Percentiles rank a stretch among this genome's conserved stretches.
Conservation (phyloP, 495 filamentous ascomycete genomes). For the Hyaloscypha variabilis region DNA sequence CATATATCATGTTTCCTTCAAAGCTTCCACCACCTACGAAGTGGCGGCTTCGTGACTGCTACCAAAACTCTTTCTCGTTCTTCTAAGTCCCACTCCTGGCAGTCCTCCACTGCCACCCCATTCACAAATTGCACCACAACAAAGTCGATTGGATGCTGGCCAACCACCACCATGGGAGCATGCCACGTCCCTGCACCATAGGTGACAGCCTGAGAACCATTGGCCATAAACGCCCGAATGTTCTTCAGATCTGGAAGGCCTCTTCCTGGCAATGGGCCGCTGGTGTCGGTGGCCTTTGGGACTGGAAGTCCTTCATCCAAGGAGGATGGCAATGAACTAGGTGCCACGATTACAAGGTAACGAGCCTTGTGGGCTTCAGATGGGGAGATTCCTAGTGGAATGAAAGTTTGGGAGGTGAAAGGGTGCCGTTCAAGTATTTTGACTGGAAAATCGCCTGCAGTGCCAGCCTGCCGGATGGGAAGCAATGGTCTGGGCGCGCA, state of each 20-base stretch:
- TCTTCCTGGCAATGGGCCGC: conserved; percentile 42
- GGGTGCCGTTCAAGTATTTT: conserved; percentile 89
- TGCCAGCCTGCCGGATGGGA: conserved; percentile 3
- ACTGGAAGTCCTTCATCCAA: conserved; percentile 38
- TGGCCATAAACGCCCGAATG: conserved; percentile 77
- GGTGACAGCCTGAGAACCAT: conserved; percentile 82
- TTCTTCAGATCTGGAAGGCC: conserved; percentile 76
- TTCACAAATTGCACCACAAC: conserved; percentile 89
- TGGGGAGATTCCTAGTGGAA: conserved; percentile 66
- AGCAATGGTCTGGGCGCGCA: conserved; percentile 66
- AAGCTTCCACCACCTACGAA: conserved; percentile 14
- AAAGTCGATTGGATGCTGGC: conserved; percentile 70
- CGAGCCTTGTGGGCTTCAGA: conserved; percentile 38
- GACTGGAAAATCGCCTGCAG: conserved; percentile 59
- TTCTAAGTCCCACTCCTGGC: conserved; percentile 68
- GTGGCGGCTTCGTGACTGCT: conserved; percentile 15
- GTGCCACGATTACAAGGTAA: conserved; percentile 92
- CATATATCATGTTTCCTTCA: conserved; percentile 8
- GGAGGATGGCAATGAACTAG: conserved; percentile 53
- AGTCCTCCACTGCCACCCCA: conserved; percentile 83
- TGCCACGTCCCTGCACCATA: conserved; percentile 93
- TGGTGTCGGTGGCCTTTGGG: conserved; percentile 23
- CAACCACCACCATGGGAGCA: conserved; percentile 93
- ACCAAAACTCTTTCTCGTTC: conserved; percentile 2
- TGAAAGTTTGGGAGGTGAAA: conserved; percentile 90